Conservation (phyloP, 140 eudicot genomes). For the Stevia rebaudiana region DNA sequence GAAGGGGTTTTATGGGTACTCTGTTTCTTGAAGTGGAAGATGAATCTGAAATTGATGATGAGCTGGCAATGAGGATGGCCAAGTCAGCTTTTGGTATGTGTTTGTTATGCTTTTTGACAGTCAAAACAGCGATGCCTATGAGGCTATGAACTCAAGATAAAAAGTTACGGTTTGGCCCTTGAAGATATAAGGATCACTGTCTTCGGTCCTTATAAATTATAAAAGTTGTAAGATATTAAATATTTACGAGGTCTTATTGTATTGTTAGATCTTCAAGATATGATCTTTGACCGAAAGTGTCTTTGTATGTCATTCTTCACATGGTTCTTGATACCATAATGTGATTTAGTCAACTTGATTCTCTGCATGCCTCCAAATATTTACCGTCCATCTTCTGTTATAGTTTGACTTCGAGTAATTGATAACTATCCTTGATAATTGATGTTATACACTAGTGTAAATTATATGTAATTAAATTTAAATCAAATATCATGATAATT, state of each 20-base stretch:
- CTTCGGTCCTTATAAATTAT: background rate
- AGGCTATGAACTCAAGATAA: background rate
- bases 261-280: background rate
- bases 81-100: conserved; percentile 33
- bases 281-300: conserved; percentile 6
- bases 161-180: background rate
- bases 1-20: conserved; percentile 29
- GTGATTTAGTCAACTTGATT: background rate
- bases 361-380: background rate
- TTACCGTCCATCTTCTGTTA: background rate
- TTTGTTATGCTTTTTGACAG: conserved; percentile 28
- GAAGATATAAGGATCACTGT: background rate
- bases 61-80: conserved; percentile 43
- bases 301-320: background rate
- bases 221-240: no score
- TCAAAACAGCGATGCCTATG: conserved; percentile 24
- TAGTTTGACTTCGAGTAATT: background rate
- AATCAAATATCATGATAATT: no score
- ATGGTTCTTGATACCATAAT: background rate
- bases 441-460: no score
- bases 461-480: no score
- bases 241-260: no score
- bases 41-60: conserved; percentile 7
- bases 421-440: no score
- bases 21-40: conserved; percentile 35